Evolutionary conservation across 2,329 filamentous ascomycete species (phyloP).

Genomic region (Penicillium sp.): DNA sequence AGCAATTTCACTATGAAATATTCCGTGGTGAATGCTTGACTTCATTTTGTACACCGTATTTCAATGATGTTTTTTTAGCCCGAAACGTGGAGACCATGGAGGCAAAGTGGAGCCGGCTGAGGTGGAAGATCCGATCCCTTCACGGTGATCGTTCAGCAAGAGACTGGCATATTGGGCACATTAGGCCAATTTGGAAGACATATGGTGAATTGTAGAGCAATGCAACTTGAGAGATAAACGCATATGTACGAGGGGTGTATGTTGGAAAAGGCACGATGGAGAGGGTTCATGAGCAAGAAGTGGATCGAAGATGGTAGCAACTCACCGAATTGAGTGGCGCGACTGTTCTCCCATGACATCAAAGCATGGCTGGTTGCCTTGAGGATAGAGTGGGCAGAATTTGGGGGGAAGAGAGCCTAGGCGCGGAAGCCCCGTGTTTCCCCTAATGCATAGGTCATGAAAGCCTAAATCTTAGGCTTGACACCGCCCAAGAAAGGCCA

Average conservation of each 20-base stretch:
- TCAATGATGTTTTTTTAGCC: background rate
- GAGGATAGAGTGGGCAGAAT: conserved; percentile 1
- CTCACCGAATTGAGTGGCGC: conserved; percentile 12
- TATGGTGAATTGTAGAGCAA: background rate
- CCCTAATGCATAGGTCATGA: background rate
- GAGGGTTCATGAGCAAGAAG: background rate
- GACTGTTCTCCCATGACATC: conserved; percentile 24
- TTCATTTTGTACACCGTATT: background rate
- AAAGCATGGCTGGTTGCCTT: conserved; percentile 11
- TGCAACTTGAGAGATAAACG: background rate
- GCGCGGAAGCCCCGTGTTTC: background rate
- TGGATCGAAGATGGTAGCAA: conserved; percentile 13
- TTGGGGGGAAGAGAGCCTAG: background rate
- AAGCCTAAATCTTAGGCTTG: background rate
- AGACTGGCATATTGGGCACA: background rate
- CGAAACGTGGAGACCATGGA: conserved; percentile 6
- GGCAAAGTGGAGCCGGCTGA: conserved; percentile 5
- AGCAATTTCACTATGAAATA: background rate
- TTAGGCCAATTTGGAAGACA: background rate
- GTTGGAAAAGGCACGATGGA: background rate
- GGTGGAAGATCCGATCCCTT: conserved; percentile 4
- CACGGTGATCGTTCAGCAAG: background rate
- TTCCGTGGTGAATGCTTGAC: background rate
- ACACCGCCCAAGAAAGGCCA: background rate
- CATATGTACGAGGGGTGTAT: background rate